Percentiles rank a stretch among this genome's conserved stretches.
phyloP scores from a whole-genome alignment of 176 grass and related monocot genomes.

The Coix lacrymajobi region DNA sequence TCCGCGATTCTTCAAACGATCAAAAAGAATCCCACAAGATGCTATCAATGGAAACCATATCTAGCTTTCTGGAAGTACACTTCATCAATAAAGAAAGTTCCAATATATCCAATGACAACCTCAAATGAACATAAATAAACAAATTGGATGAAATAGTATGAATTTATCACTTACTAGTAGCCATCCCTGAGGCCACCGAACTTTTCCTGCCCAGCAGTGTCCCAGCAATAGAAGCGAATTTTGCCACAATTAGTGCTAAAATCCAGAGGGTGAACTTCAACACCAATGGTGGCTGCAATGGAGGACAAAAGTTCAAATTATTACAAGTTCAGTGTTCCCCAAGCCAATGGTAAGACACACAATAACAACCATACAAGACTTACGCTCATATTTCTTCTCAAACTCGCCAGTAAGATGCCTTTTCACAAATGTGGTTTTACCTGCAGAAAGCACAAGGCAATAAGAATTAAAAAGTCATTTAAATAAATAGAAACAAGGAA shows the following conservation, averaged over 20 bases:
- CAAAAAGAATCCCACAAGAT: background rate
- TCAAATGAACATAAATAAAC: background rate
- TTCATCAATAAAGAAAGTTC: background rate
- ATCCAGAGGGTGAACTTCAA: conserved; percentile 65
- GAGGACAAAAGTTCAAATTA: background rate
- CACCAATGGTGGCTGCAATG: conserved; percentile 63
- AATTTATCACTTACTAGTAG: conserved; percentile 59
- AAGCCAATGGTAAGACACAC: background rate
- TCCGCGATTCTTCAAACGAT: background rate
- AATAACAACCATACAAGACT: background rate
- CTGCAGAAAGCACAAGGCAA: conserved; percentile 20
- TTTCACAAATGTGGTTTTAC: conserved; percentile 81
- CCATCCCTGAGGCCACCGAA: conserved; percentile 70
- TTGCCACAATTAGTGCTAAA: conserved; percentile 70
- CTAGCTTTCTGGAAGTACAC: background rate
- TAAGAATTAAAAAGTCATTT: background rate
- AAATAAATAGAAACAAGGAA: background rate
- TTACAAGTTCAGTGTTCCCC: background rate
- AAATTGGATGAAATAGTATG: background rate
- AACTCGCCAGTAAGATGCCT: conserved; percentile 83
- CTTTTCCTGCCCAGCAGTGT: conserved; percentile 70
- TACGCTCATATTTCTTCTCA: conserved; percentile 75
- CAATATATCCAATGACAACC: background rate
- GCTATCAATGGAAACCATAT: background rate
- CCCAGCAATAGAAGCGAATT: conserved; percentile 72